Conservation (phyloP, 2,329 filamentous ascomycete genomes). For the Calonectria honghensis region DNA sequence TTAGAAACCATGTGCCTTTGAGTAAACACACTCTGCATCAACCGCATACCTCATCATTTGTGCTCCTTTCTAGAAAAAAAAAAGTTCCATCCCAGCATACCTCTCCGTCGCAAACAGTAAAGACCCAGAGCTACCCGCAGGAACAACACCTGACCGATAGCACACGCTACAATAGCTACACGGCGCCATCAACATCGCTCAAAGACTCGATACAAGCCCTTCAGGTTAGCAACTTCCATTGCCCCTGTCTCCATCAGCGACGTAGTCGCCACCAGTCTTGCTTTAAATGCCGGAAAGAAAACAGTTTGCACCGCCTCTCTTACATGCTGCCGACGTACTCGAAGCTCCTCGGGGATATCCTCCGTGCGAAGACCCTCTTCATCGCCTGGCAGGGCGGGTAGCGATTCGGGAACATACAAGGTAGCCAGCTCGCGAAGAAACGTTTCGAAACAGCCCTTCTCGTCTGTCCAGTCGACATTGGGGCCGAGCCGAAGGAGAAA, state of each 20-base stretch:
- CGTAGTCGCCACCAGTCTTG: constrained; percentile 87
- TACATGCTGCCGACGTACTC: constrained; percentile 80
- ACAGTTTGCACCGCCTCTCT: constrained; percentile 86
- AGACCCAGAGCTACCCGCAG: constrained; percentile 15
- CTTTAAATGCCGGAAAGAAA: constrained; percentile 92
- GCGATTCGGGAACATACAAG: constrained; percentile 92
- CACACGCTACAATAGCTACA: background rate
- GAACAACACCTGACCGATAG: constrained; percentile 13
- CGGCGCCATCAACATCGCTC: constrained; percentile 82
- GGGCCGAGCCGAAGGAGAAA: constrained; percentile 94
- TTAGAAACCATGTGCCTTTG: background rate
- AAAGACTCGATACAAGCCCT: constrained; percentile 95
- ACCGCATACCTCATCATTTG: constrained; percentile 9
- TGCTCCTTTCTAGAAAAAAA: background rate
- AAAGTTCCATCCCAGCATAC: background rate
- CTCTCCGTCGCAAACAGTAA: constrained; percentile 12
- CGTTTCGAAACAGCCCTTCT: constrained; percentile 88
- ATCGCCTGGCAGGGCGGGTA: constrained; percentile 73
- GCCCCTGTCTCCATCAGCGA: constrained; percentile 83
- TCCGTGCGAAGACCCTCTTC: constrained; percentile 60
- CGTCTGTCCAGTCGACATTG: constrained; percentile 88
- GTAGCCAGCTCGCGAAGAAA: constrained; percentile 91
- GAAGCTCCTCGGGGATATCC: constrained; percentile 69
- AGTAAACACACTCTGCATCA: background rate
- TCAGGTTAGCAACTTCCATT: constrained; percentile 92